A percentile compares a stretch with the other conserved stretches of the same genome.
Conservation (phyloP, 345 rosid species). For the Corchorus olitorius region DNA sequence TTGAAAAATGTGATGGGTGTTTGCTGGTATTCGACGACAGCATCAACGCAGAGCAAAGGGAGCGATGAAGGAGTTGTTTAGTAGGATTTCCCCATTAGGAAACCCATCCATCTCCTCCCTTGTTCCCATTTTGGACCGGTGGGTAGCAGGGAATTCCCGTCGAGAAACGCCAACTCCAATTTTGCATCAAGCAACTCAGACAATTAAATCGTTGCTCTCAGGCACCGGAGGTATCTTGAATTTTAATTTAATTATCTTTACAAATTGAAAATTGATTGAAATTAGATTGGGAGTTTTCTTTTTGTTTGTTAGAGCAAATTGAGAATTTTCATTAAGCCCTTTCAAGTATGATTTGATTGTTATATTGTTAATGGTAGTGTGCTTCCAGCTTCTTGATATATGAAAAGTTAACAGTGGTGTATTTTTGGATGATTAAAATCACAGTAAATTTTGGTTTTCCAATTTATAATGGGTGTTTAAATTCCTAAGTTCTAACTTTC, state of each 20-base stretch:
- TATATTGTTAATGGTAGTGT: no score
- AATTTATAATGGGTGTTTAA: no score
- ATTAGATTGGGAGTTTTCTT: no score
- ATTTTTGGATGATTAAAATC: no score
- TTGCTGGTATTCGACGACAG: no score
- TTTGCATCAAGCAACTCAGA: constrained; percentile 30
- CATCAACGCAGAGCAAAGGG: no score
- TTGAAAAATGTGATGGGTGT: background rate
- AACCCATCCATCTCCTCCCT: constrained; percentile 30
- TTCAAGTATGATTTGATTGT: no score
- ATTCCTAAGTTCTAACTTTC: no score
- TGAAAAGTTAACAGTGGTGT: no score
- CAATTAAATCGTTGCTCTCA: constrained; percentile 29
- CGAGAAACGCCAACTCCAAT: constrained; percentile 9
- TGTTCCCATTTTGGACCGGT: constrained; percentile 41
- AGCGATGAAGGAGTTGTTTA: constrained; percentile 16
- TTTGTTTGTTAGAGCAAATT: background rate
- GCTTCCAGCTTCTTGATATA: no score
- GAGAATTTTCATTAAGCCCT: background rate
- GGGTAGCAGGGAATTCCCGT: constrained; percentile 40
- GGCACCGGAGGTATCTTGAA: constrained; percentile 47
- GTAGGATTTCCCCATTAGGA: constrained; percentile 37
- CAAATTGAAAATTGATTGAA: background rate
- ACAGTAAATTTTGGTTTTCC: no score
- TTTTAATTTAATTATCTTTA: background rate